phyloP scores from a whole-genome alignment of 352 stramenopile species.

The Globisporangium mamillatum region DNA sequence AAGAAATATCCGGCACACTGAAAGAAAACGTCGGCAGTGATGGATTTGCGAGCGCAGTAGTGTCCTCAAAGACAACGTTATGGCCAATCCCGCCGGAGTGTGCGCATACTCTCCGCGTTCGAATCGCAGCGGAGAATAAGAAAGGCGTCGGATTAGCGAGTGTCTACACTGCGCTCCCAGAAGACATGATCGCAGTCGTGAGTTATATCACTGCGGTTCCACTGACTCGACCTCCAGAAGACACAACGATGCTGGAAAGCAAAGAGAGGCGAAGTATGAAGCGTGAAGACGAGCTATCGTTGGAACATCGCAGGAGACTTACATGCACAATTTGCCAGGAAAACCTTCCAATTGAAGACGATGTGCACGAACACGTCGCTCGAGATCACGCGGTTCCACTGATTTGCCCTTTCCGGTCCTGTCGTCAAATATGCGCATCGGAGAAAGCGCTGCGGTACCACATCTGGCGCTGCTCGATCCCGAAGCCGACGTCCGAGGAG shows the following conservation, averaged over 20 bases:
- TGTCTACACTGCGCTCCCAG: constrained; percentile 46
- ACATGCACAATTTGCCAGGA: constrained; percentile 56
- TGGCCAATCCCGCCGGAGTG: constrained; percentile 54
- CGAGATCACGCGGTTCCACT: constrained; percentile 56
- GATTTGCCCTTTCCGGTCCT: constrained; percentile 73
- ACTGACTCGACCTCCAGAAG: constrained; percentile 31
- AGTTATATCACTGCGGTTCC: constrained; percentile 49
- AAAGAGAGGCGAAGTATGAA: constrained; percentile 38
- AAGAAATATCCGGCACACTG: constrained; percentile 3
- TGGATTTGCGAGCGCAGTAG: neutral
- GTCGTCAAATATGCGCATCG: constrained; percentile 61
- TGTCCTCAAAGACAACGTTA: constrained; percentile 51
- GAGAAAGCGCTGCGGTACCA: constrained; percentile 74
- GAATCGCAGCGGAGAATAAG: constrained; percentile 57
- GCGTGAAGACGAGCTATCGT: constrained; percentile 32
- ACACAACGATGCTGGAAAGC: constrained; percentile 43
- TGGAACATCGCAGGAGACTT: constrained; percentile 25
- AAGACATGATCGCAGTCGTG: constrained; percentile 49
- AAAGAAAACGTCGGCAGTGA: neutral
- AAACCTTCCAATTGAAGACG: constrained; percentile 12
- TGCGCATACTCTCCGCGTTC: constrained; percentile 46
- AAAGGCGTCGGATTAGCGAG: constrained; percentile 60
- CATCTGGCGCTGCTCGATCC: constrained; percentile 64
- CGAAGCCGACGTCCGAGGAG: constrained; percentile 54
- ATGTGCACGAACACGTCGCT: constrained; percentile 62